Percentiles rank a stretch among this genome's conserved stretches.
phyloP scores from a whole-genome alignment of 441 rosid species.

The Jatropha podagrica region DNA sequence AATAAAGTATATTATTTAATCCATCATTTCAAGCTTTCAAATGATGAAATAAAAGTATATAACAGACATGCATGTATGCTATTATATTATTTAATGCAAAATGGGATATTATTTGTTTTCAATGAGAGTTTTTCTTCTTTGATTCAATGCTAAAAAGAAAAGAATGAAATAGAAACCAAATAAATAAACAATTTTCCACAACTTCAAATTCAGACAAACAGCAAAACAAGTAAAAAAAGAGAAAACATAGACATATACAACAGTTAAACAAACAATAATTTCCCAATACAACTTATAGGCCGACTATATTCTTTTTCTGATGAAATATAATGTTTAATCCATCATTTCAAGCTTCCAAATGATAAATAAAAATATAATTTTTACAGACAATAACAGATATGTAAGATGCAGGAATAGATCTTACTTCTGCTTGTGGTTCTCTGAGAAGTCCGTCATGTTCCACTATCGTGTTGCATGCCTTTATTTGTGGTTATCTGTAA shows the following conservation, averaged over 20 bases:
- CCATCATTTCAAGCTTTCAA: not conserved
- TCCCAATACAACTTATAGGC: not conserved
- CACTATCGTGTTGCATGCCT: constrained; percentile 9
- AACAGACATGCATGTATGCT: not conserved
- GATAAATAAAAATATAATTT: not conserved
- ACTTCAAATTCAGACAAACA: too few species aligned
- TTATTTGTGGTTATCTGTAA: constrained; percentile 5
- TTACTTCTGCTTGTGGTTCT: not conserved
- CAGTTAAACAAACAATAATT: not conserved
- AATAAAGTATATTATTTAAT: not conserved
- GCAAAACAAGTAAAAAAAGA: not conserved
- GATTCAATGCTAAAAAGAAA: not conserved
- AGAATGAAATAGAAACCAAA: not conserved
- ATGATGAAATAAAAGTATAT: not conserved
- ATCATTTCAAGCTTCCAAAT: not conserved
- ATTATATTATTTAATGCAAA: too few species aligned
- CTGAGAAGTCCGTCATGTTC: not conserved
- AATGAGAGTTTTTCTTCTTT: too few species aligned
- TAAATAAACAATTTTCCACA: too few species aligned
- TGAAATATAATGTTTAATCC: not conserved
- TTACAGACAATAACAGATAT: constrained; percentile 4
- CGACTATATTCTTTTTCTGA: not conserved
- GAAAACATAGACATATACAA: not conserved
- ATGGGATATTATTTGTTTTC: too few species aligned
- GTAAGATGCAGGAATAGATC: not conserved